These are phyloP conservation scores for Candida sp. DNA, from an alignment of 1,139 yeast genomes.

Conservation along the genomic window DNA sequence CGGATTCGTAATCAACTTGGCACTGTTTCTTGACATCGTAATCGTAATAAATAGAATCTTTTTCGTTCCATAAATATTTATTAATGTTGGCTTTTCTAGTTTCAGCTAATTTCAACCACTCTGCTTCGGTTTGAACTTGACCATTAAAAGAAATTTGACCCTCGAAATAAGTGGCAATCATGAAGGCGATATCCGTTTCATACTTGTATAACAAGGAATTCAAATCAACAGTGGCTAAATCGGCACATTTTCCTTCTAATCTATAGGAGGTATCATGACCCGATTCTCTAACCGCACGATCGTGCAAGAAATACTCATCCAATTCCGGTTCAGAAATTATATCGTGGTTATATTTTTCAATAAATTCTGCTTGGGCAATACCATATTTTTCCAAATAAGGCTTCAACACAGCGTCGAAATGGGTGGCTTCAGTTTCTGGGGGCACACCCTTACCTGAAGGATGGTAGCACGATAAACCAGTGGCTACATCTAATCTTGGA, in stretches of 20 bases:
- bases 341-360: conserved; percentile 65
- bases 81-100: conserved; percentile 55
- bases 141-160: conserved; percentile 35
- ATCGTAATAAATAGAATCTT: conserved; percentile 78
- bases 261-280: conserved; percentile 96
- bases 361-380: conserved; percentile 65
- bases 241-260: conserved; percentile 85
- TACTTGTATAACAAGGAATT: conserved; percentile 87
- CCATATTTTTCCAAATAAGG: conserved; percentile 69
- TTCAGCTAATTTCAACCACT: conserved; percentile 61
- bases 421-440: conserved; percentile 94
- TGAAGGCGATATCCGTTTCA: conserved; percentile 77
- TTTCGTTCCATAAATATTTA: conserved; percentile 82
- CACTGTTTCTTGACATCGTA: conserved; percentile 61
- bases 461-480: conserved; percentile 87
- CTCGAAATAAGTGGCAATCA: conserved; percentile 55
- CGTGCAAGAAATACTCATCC: conserved; percentile 88
- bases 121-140: conserved; percentile 36
- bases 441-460: conserved; percentile 93
- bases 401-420: conserved; percentile 68
- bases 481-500: conserved; percentile 72
- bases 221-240: conserved; percentile 87
- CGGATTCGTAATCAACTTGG: conserved; percentile 75
- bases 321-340: conserved; percentile 68
- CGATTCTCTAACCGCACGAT: conserved; percentile 93